phyloP scores from a whole-genome alignment of 306 rosid genomes.

The Lathyrus oleraceus region DNA sequence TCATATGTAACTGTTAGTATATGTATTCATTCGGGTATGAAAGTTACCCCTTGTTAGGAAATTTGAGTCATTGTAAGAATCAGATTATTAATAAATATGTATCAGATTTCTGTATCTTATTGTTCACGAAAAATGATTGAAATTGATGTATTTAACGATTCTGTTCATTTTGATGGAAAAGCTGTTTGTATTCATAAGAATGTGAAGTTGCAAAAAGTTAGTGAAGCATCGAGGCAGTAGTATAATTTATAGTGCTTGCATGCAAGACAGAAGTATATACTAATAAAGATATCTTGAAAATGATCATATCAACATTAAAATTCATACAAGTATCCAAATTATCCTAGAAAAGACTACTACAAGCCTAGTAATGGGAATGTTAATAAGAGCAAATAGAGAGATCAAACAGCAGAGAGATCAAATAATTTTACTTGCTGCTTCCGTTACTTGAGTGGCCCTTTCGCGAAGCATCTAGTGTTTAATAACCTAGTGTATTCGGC shows the following conservation, averaged over 20 bases:
- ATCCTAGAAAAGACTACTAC: slow-evolving; percentile 32
- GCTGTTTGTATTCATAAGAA: not conserved
- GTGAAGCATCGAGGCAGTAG: slow-evolving; percentile 27
- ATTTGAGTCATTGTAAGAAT: slow-evolving; percentile 21
- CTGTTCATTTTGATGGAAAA: slow-evolving; percentile 20
- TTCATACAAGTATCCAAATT: slow-evolving; percentile 23
- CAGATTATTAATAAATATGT: not conserved
- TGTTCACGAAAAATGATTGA: slow-evolving; percentile 11
- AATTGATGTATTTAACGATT: not conserved
- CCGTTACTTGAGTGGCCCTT: not conserved
- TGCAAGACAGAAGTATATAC: slow-evolving; percentile 30
- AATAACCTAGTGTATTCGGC: too few species aligned
- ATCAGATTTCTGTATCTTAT: slow-evolving; percentile 11
- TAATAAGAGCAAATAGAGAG: too few species aligned
- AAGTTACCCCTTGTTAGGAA: slow-evolving; percentile 2
- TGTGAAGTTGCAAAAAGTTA: not conserved
- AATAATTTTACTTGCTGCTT: slow-evolving; percentile 9
- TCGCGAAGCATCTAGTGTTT: too few species aligned
- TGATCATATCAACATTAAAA: slow-evolving; percentile 26
- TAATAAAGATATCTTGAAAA: slow-evolving; percentile 35
- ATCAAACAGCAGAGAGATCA: not conserved
- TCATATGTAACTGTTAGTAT: slow-evolving; percentile 28
- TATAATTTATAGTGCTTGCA: slow-evolving; percentile 6
- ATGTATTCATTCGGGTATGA: slow-evolving; percentile 17
- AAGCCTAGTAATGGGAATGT: slow-evolving; percentile 27